Evolutionary conservation across 306 rosid species (phyloP).

Genomic region (Cucumis cinereus): DNA sequence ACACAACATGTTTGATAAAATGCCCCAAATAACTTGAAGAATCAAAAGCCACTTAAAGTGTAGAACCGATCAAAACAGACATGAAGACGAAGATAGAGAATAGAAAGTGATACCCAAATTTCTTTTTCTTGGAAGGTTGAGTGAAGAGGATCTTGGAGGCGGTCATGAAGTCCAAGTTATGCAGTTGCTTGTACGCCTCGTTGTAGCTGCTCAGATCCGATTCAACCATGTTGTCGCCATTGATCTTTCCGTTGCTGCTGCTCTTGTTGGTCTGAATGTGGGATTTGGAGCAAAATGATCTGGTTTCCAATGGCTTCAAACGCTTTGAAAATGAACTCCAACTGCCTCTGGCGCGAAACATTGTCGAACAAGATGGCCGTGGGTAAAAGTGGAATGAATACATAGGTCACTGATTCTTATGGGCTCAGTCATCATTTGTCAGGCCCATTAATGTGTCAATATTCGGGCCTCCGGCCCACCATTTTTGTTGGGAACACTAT

Average conservation of each 20-base stretch:
- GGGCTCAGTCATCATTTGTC: neutral
- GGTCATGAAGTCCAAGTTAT: slow-evolving; percentile 54
- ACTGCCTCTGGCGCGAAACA: slow-evolving; percentile 37
- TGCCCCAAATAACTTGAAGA: slow-evolving; percentile 9
- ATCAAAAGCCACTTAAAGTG: neutral
- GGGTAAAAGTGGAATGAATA: neutral
- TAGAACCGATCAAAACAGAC: neutral
- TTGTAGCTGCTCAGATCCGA: slow-evolving; percentile 20
- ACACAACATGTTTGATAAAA: slow-evolving; percentile 25
- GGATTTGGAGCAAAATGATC: slow-evolving; percentile 25
- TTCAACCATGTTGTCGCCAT: slow-evolving; percentile 2
- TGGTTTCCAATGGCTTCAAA: slow-evolving; percentile 14
- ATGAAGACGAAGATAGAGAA: neutral
- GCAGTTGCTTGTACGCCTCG: slow-evolving; percentile 47
- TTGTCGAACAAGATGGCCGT: neutral
- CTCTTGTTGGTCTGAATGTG: neutral
- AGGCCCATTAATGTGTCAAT: neutral
- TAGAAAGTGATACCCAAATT: slow-evolving; percentile 56
- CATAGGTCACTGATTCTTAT: neutral
- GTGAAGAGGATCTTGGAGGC: slow-evolving; percentile 75
- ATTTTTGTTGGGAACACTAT: too few relatives aligned
- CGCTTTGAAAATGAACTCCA: slow-evolving; percentile 25
- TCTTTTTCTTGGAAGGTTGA: slow-evolving; percentile 41
- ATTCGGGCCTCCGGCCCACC: neutral
- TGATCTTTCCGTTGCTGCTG: neutral